Conservation (phyloP, 2,329 filamentous ascomycete genomes). For the Epichloe baconii region DNA sequence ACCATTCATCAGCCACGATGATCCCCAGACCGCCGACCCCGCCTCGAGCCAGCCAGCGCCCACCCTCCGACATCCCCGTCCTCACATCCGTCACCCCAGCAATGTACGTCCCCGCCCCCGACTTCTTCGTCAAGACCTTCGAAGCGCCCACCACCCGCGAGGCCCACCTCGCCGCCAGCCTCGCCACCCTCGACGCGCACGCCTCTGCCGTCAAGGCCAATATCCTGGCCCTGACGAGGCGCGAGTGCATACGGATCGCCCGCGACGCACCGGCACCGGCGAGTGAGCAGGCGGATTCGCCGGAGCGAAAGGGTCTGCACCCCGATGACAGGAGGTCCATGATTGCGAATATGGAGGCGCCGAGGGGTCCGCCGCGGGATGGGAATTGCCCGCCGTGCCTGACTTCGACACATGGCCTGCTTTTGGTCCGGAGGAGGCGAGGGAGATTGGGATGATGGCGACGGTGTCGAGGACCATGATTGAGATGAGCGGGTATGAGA, state of each 20-base stretch:
- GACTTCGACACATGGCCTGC: slow-evolving; percentile 1
- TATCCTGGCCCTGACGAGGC: slow-evolving; percentile 16
- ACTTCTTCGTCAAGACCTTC: slow-evolving; percentile 9
- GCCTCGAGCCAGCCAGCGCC: no score
- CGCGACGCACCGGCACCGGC: not conserved
- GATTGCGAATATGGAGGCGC: slow-evolving; percentile 18
- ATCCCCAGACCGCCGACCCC: not conserved
- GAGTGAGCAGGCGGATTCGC: not conserved
- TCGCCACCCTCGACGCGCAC: slow-evolving; percentile 15
- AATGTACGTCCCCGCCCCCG: slow-evolving; percentile 23
- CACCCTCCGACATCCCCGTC: slow-evolving; percentile 2
- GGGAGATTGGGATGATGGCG: slow-evolving; percentile 11
- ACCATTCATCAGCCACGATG: no score
- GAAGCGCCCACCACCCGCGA: slow-evolving; percentile 5
- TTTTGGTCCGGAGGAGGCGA: slow-evolving; percentile 10
- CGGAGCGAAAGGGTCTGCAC: not conserved
- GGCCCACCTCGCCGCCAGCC: slow-evolving; percentile 10
- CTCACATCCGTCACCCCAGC: slow-evolving; percentile 15
- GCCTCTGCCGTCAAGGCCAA: slow-evolving; percentile 16
- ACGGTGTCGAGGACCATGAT: slow-evolving; percentile 9
- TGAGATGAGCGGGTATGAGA: slow-evolving; percentile 14
- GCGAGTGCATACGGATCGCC: slow-evolving; percentile 20
- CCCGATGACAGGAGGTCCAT: slow-evolving; percentile 11
- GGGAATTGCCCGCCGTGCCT: not conserved
- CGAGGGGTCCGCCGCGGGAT: not conserved